Percentiles rank a stretch among this genome's conserved stretches.
phyloP scores from a whole-genome alignment of 2,329 filamentous ascomycete genomes.

The Cladosporium cucumerinum region DNA sequence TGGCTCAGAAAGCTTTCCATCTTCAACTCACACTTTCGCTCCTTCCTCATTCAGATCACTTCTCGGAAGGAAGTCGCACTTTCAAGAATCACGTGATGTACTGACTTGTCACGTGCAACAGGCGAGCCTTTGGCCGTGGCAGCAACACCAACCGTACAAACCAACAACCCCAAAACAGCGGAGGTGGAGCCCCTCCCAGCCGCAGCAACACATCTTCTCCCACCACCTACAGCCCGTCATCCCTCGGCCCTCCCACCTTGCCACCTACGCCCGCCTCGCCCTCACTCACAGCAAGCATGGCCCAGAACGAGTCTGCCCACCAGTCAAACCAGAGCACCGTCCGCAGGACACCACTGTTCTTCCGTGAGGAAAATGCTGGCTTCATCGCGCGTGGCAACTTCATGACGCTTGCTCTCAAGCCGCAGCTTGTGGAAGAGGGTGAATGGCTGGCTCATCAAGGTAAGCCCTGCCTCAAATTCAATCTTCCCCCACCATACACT shows the following conservation, averaged over 20 bases:
- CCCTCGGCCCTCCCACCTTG: slow-evolving; percentile 27
- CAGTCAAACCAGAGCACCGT: slow-evolving; percentile 33
- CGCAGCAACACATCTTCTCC: slow-evolving; percentile 33
- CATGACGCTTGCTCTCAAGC: slow-evolving; percentile 88
- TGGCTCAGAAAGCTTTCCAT: not conserved
- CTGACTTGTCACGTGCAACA: slow-evolving; percentile 19
- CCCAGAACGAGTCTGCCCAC: slow-evolving; percentile 59
- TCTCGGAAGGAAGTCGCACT: not conserved
- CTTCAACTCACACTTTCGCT: not conserved
- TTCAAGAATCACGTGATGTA: not conserved
- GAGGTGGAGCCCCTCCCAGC: slow-evolving; percentile 26
- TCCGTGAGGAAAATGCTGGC: slow-evolving; percentile 70
- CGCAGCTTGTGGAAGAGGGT: slow-evolving; percentile 87
- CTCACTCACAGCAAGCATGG: slow-evolving; percentile 60
- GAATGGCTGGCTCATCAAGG: slow-evolving; percentile 97
- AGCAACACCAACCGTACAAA: slow-evolving; percentile 24
- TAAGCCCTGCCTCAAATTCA: slow-evolving; percentile 42
- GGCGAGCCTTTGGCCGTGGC: slow-evolving; percentile 33
- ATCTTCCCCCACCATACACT: not conserved
- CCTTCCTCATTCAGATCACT: not conserved
- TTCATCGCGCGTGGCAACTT: slow-evolving; percentile 97
- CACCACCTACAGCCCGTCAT: slow-evolving; percentile 31
- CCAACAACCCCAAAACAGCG: slow-evolving; percentile 18
- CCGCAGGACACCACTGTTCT: slow-evolving; percentile 69
- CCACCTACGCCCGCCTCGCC: slow-evolving; percentile 34